A percentile compares a stretch with the other conserved stretches of the same genome.
phyloP scores from a whole-genome alignment of 2,329 filamentous ascomycete species.

The Neonectria punicea region DNA sequence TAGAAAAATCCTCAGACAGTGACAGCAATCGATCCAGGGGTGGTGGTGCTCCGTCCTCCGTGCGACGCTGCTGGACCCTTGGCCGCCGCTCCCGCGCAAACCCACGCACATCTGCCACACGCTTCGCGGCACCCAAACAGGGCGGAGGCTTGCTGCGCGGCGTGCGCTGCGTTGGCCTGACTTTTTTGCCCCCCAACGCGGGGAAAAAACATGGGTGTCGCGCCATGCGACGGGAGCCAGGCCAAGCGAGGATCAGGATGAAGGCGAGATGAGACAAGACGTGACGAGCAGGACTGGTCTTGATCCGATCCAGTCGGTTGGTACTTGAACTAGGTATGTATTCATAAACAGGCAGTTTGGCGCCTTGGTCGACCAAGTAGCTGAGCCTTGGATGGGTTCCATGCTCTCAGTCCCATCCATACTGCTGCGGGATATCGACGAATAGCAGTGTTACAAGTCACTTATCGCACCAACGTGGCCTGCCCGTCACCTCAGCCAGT shows the following conservation, averaged over 20 bases:
- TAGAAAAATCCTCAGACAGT: constrained; percentile 1
- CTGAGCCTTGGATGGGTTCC: constrained; percentile 9
- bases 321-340: too few species aligned
- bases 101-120: constrained; percentile 11
- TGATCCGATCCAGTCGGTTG: too few species aligned
- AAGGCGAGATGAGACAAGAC: constrained; percentile 5
- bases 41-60: background rate
- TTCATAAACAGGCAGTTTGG: background rate
- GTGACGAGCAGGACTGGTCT: constrained; percentile 9
- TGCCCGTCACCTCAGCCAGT: constrained; percentile 19
- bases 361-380: constrained; percentile 13
- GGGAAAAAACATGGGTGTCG: constrained; percentile 23
- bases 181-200: constrained; percentile 18
- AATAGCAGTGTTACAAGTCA: constrained; percentile 39
- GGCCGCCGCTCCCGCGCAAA: constrained; percentile 22
- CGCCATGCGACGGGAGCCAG: constrained; percentile 16
- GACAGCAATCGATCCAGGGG: background rate
- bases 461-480: constrained; percentile 35
- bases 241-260: background rate
- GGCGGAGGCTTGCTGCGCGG: constrained; percentile 4
- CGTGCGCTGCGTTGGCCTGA: constrained; percentile 18
- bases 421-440: constrained; percentile 26
- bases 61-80: constrained; percentile 3
- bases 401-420: constrained; percentile 25
- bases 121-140: constrained; percentile 18